These are phyloP conservation scores for Cyclotella distinguenda DNA, from an alignment of 108 stramenopile species.

Conservation along the genomic window DNA sequence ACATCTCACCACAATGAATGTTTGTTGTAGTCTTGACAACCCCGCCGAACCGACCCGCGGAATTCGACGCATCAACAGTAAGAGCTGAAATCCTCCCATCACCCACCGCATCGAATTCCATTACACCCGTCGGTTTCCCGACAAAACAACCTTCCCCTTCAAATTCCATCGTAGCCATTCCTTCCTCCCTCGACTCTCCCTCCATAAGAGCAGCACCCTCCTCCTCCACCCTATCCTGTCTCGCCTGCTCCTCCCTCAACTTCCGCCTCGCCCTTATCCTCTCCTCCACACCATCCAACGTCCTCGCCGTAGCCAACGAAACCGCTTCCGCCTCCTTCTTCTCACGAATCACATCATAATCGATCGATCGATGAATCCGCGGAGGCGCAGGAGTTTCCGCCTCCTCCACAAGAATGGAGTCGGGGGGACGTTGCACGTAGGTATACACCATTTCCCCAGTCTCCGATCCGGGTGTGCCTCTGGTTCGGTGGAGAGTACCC, in stretches of 20 bases:
- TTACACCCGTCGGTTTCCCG: background rate
- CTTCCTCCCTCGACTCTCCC: background rate
- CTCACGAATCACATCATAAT: conserved; percentile 20
- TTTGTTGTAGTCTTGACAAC: no score
- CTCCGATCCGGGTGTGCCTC: background rate
- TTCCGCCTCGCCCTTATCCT: conserved; percentile 35
- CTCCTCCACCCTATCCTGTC: background rate
- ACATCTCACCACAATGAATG: no score
- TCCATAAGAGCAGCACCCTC: background rate
- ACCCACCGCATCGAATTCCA: background rate
- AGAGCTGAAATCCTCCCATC: background rate
- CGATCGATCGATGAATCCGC: conserved; percentile 25
- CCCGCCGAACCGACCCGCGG: no score
- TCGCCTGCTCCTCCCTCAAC: conserved; percentile 21
- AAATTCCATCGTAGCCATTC: conserved; percentile 6
- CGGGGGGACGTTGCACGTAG: conserved; percentile 42
- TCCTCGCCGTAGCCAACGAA: conserved; percentile 10
- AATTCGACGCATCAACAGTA: no score
- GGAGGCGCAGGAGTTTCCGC: conserved; percentile 2
- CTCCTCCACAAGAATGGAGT: conserved; percentile 45
- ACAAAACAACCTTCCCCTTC: conserved; percentile 18
- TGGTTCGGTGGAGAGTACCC: conserved; percentile 13
- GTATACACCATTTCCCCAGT: conserved; percentile 15
- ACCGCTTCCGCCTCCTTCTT: conserved; percentile 24
- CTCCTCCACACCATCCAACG: conserved; percentile 41